phyloP scores from a whole-genome alignment of 2,329 filamentous ascomycete genomes.

The Cordyceps tenuipes region DNA sequence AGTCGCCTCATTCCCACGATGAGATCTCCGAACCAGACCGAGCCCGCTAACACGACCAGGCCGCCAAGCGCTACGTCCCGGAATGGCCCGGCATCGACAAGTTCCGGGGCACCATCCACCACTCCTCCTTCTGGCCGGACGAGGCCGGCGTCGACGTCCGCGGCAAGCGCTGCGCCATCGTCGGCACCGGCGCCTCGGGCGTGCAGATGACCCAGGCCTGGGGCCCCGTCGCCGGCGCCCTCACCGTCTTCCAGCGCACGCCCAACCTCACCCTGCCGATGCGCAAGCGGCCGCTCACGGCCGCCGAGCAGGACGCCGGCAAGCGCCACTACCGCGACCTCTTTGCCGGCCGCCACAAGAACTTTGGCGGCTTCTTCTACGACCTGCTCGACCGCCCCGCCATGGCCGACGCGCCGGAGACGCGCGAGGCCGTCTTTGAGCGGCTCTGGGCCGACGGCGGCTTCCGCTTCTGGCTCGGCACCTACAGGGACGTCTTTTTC shows the following conservation, averaged over 20 bases:
- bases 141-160: slow-evolving; percentile 41
- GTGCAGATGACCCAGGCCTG: slow-evolving; percentile 52
- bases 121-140: slow-evolving; percentile 48
- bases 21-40: fast-evolving
- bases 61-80: slow-evolving; percentile 47
- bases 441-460: slow-evolving; percentile 35
- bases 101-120: slow-evolving; percentile 47
- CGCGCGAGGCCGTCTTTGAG: slow-evolving; percentile 34
- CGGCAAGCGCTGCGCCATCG: slow-evolving; percentile 48
- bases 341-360: background rate
- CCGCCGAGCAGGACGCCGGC: background rate
- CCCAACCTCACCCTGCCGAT: slow-evolving; percentile 54
- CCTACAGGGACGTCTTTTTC: slow-evolving; percentile 30
- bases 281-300: slow-evolving; percentile 30
- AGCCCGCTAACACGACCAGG: slow-evolving; percentile 19
- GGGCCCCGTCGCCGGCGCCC: slow-evolving; percentile 36
- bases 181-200: slow-evolving; percentile 51
- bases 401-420: slow-evolving; percentile 22
- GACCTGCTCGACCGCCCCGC: background rate
- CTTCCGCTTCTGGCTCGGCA: slow-evolving; percentile 25
- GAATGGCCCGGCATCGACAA: slow-evolving; percentile 45
- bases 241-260: slow-evolving; percentile 52
- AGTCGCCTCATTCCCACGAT: background rate
- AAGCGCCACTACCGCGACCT: background rate
- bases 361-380: background rate